phyloP scores from a whole-genome alignment of 2,329 filamentous ascomycete species.

The Trichophaea hybrida region DNA sequence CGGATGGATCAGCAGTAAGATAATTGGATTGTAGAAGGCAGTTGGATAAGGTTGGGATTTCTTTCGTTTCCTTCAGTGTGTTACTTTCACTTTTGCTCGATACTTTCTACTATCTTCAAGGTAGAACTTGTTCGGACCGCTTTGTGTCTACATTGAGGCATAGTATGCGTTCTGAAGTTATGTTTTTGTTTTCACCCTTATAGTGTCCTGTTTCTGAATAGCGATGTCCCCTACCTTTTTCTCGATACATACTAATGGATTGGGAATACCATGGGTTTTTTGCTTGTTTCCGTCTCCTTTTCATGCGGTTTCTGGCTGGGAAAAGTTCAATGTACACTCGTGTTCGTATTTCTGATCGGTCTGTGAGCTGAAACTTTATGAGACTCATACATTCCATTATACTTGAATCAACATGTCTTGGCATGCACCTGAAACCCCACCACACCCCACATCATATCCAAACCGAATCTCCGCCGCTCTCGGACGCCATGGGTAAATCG shows the following conservation, averaged over 20 bases:
- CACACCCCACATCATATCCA: background rate
- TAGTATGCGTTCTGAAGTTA: background rate
- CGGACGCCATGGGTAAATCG: slow-evolving; percentile 66
- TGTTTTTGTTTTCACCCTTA: background rate
- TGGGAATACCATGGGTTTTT: background rate
- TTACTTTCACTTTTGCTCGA: background rate
- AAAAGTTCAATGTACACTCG: too few species aligned
- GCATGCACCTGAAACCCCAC: too few species aligned
- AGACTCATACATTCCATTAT: too few species aligned
- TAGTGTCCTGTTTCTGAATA: background rate
- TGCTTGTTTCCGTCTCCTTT: background rate
- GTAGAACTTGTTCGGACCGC: background rate
- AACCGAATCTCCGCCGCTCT: background rate
- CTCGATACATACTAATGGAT: background rate
- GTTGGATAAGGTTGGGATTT: background rate
- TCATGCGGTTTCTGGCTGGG: background rate
- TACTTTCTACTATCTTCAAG: background rate
- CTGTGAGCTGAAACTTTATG: too few species aligned
- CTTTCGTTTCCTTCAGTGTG: background rate
- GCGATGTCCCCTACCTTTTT: background rate
- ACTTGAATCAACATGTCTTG: too few species aligned
- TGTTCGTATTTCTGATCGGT: too few species aligned
- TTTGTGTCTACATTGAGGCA: background rate
- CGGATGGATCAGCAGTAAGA: background rate
- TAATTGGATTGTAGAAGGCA: background rate